phyloP scores from a whole-genome alignment of 148 eudicot genomes.

The Vaccinium corymbosum region DNA sequence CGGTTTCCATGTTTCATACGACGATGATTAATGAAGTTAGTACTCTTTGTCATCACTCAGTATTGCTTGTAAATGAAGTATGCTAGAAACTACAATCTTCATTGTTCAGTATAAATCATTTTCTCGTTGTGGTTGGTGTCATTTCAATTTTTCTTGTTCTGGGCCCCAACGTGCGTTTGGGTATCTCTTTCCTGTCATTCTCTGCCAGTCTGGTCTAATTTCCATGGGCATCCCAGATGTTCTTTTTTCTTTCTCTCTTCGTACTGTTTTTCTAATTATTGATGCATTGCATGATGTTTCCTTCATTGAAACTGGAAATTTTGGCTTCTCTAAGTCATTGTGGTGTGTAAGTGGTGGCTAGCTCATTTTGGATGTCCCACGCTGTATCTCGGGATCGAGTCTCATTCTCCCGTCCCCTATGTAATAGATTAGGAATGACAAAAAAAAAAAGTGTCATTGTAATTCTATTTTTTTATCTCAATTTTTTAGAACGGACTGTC shows the following conservation, averaged over 20 bases:
- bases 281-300: not conserved
- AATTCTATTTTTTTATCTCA: too few relatives aligned
- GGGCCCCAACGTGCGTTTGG: not conserved
- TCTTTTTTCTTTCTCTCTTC: not conserved
- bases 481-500: not conserved
- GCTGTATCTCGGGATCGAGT: too few relatives aligned
- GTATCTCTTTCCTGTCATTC: not conserved
- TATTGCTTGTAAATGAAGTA: not conserved
- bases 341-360: too few relatives aligned
- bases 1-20: constrained; percentile 64
- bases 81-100: not conserved
- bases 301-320: too few relatives aligned
- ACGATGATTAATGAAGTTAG: constrained; percentile 41
- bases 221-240: not conserved
- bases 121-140: not conserved
- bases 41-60: not conserved
- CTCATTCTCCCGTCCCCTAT: too few relatives aligned
- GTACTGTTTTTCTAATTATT: not conserved
- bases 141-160: not conserved
- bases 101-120: not conserved
- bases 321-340: too few relatives aligned
- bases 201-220: not conserved
- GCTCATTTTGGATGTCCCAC: too few relatives aligned
- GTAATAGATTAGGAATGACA: too few relatives aligned
- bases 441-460: too few relatives aligned